A percentile compares a stretch with the other conserved stretches of the same genome.
Evolutionary conservation across 345 rosid genomes (phyloP).

Genomic region (Dipteronia sinensis): DNA sequence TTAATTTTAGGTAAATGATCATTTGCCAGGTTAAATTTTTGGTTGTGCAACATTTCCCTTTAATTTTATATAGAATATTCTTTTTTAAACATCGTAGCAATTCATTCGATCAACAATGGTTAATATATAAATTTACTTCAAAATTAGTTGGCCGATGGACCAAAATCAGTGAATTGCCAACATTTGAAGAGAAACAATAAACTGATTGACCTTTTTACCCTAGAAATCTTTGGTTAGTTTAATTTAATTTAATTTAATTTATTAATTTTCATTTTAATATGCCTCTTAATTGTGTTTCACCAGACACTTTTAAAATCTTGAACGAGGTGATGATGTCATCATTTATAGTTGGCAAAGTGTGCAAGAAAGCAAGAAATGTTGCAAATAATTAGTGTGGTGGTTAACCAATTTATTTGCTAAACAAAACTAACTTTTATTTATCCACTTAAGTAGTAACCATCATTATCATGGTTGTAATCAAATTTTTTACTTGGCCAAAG

Average conservation of each 20-base stretch:
- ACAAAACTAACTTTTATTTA: constrained; percentile 17
- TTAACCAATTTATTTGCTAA: constrained; percentile 36
- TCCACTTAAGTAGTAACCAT: background rate
- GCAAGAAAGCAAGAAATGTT: constrained; percentile 18
- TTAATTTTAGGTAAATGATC: no score
- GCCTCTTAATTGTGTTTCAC: background rate
- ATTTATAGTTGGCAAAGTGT: constrained; percentile 17
- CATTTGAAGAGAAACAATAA: background rate
- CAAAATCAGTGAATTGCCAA: background rate
- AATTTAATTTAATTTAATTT: background rate
- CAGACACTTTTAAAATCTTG: background rate
- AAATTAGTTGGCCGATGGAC: background rate
- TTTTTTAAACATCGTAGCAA: background rate
- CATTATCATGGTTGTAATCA: background rate
- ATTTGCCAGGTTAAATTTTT: no score
- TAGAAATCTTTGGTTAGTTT: background rate
- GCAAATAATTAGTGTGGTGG: constrained; percentile 33
- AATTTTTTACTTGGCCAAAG: background rate
- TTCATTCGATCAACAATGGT: background rate
- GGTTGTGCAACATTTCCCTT: no score
- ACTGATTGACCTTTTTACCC: background rate
- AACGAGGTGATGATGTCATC: background rate
- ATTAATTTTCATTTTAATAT: background rate
- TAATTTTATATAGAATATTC: no score
- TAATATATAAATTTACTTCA: background rate